Conservation (phyloP, 1,284 basidiomycete genomes). For the Mycena citricolor region DNA sequence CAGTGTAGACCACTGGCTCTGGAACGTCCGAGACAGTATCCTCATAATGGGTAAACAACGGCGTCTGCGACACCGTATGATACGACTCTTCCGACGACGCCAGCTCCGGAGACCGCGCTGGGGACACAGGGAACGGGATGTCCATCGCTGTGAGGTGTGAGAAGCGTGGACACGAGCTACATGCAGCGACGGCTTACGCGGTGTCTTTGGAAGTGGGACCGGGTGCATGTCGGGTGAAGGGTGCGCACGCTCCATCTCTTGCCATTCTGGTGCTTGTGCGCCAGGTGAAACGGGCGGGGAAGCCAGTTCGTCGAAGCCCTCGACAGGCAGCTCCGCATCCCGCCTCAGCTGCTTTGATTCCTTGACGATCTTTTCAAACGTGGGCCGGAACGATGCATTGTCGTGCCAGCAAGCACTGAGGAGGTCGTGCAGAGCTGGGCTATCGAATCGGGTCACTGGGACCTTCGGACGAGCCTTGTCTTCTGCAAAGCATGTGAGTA, state of each 20-base stretch:
- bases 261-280: slow-evolving; percentile 12
- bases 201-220: slow-evolving; percentile 29
- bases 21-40: slow-evolving; percentile 25
- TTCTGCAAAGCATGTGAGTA: slow-evolving; percentile 33
- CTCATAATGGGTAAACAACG: slow-evolving; percentile 18
- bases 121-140: slow-evolving; percentile 11
- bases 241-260: slow-evolving; percentile 11
- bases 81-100: slow-evolving; percentile 17
- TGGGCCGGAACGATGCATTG: slow-evolving; percentile 44
- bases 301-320: slow-evolving; percentile 25
- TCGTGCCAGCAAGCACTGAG: slow-evolving; percentile 51
- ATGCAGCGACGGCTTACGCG: slow-evolving; percentile 8
- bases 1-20: slow-evolving; percentile 34
- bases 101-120: slow-evolving; percentile 6
- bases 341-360: slow-evolving; percentile 40
- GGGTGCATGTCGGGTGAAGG: slow-evolving; percentile 39
- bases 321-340: slow-evolving; percentile 27
- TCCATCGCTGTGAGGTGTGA: slow-evolving; percentile 16
- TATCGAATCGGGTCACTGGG: slow-evolving; percentile 35
- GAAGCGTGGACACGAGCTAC: not conserved
- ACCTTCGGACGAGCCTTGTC: slow-evolving; percentile 55
- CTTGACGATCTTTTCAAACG: slow-evolving; percentile 45
- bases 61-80: slow-evolving; percentile 17
- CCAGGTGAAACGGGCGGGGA: slow-evolving; percentile 26
- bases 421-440: slow-evolving; percentile 36